Conservation (phyloP, 2,329 filamentous ascomycete species). For the Aureobasidium leucospermi region DNA sequence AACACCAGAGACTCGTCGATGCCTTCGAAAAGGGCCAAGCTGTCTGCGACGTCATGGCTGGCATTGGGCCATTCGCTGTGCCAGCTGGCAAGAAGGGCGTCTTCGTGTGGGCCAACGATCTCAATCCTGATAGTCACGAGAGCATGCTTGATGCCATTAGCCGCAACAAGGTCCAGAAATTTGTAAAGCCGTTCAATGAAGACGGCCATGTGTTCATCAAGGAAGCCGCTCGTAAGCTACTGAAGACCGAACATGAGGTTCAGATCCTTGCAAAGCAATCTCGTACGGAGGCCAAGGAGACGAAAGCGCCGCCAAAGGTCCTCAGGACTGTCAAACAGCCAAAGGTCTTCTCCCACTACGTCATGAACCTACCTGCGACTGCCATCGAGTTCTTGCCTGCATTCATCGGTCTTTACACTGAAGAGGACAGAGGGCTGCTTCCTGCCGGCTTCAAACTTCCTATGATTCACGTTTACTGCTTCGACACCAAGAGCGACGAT, state of each 20-base stretch:
- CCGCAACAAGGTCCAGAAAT: constrained; percentile 69
- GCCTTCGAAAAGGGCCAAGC: constrained; percentile 78
- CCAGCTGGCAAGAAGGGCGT: constrained; percentile 84
- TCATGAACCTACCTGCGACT: constrained; percentile 93
- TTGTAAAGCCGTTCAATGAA: constrained; percentile 70
- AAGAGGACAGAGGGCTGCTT: constrained; percentile 19
- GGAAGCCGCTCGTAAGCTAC: constrained; percentile 53
- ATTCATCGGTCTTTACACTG: constrained; percentile 71
- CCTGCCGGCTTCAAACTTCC: constrained; percentile 49
- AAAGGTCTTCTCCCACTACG: constrained; percentile 77
- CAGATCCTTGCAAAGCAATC: constrained; percentile 31
- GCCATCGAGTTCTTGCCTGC: constrained; percentile 74
- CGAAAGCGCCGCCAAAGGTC: constrained; percentile 24
- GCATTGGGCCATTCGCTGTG: constrained; percentile 89
- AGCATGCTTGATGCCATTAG: constrained; percentile 62
- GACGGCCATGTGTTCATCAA: constrained; percentile 79
- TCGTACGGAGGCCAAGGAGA: constrained; percentile 19
- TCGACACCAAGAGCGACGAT: constrained; percentile 73
- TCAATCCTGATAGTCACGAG: constrained; percentile 81
- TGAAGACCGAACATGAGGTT: constrained; percentile 46
- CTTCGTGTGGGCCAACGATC: constrained; percentile 94
- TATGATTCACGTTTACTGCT: constrained; percentile 90
- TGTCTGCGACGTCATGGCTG: constrained; percentile 94
- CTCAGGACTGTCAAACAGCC: constrained; percentile 49
- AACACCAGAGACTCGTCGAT: constrained; percentile 73